Conservation (phyloP, 148 eudicot species). For the Cornus florida region DNA sequence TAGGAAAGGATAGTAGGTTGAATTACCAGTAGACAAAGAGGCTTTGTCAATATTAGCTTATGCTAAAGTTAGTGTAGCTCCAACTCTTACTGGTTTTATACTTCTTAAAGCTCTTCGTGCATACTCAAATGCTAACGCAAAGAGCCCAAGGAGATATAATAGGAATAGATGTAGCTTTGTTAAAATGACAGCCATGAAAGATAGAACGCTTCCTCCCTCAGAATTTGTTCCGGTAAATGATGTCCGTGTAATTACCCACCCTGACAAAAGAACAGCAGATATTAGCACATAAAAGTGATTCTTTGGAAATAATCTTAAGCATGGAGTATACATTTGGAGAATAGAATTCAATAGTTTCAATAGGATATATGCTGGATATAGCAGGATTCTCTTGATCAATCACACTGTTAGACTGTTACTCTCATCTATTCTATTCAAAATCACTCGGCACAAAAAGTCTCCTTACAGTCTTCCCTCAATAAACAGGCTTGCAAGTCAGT, state of each 20-base stretch:
- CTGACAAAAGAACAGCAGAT: slow-evolving; percentile 36
- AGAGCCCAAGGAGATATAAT: slow-evolving; percentile 59
- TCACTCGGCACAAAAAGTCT: background rate
- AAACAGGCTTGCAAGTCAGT: background rate
- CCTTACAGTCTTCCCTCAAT: background rate
- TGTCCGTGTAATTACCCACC: slow-evolving; percentile 36
- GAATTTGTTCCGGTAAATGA: slow-evolving; percentile 32
- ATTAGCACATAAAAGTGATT: slow-evolving; percentile 4
- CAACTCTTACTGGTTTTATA: slow-evolving; percentile 71
- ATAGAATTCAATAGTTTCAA: too few relatives aligned
- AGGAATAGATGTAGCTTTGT: slow-evolving; percentile 47
- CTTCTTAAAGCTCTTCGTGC: slow-evolving; percentile 53
- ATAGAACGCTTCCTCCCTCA: slow-evolving; percentile 35
- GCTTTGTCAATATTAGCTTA: slow-evolving; percentile 13
- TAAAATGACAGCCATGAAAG: slow-evolving; percentile 27
- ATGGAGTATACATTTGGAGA: background rate
- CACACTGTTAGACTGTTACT: background rate
- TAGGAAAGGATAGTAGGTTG: background rate
- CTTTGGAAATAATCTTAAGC: background rate
- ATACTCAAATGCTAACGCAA: slow-evolving; percentile 53
- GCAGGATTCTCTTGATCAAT: background rate
- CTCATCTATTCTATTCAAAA: background rate
- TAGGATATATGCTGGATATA: background rate
- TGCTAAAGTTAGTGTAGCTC: slow-evolving; percentile 47
- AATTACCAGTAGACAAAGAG: slow-evolving; percentile 27